These are phyloP conservation scores for Papiliotrema nemorosa DNA, from an alignment of 1,284 basidiomycete genomes.

Conservation along the genomic window DNA sequence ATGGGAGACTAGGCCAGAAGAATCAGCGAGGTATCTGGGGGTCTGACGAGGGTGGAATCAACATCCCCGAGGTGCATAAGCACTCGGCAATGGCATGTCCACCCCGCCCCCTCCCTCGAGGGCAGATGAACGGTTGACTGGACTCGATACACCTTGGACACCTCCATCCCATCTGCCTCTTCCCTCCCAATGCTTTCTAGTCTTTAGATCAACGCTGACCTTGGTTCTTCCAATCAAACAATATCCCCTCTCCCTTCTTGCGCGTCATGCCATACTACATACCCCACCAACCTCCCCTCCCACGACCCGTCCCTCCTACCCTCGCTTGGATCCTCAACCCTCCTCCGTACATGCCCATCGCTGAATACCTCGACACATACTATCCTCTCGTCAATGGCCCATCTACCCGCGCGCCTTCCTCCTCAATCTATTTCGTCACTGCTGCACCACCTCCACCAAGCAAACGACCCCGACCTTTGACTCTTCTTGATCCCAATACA, in stretches of 20 bases:
- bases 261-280: not conserved
- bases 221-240: too few species aligned
- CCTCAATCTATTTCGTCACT: not conserved
- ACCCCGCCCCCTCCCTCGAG: too few species aligned
- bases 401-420: not conserved
- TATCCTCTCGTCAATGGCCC: not conserved
- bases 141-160: too few species aligned
- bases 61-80: too few species aligned
- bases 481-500: not conserved
- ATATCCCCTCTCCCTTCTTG: not conserved
- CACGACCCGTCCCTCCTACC: conserved; percentile 3
- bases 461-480: not conserved
- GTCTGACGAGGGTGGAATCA: too few species aligned
- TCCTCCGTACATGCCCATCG: not conserved
- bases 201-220: too few species aligned
- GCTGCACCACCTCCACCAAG: not conserved
- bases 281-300: not conserved
- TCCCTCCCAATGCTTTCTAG: too few species aligned
- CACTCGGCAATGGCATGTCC: too few species aligned
- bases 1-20: too few species aligned
- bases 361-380: not conserved
- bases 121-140: too few species aligned
- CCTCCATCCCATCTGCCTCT: too few species aligned
- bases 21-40: too few species aligned
- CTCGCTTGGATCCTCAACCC: not conserved